Evolutionary conservation across 805 yeast genomes (phyloP).

Genomic region (Yamadazyma tumulicola): DNA sequence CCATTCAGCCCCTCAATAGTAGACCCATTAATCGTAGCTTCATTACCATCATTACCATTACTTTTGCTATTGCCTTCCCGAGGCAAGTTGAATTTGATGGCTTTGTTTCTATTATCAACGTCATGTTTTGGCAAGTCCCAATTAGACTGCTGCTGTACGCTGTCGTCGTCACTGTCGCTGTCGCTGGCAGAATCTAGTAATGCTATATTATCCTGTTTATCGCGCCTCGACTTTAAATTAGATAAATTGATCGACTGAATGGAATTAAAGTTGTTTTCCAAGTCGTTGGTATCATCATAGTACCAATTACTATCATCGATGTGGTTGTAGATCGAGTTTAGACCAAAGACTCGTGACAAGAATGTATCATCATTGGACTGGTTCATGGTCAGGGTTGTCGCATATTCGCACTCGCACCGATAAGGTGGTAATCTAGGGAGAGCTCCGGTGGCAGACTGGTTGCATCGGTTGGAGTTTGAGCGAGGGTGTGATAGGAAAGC

Average conservation of each 20-base stretch:
- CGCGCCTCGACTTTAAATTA: constrained; percentile 8
- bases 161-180: constrained; percentile 5
- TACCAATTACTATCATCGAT: constrained; percentile 36
- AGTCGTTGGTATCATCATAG: constrained; percentile 30
- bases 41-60: constrained; percentile 2
- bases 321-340: constrained; percentile 41
- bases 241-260: constrained; percentile 7
- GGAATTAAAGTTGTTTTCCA: constrained; percentile 15
- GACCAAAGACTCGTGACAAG: constrained; percentile 61
- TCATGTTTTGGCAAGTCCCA: not conserved
- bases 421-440: too few relatives aligned
- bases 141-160: constrained; percentile 1
- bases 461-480: too few relatives aligned
- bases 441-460: too few relatives aligned
- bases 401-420: too few relatives aligned
- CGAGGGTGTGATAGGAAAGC: too few relatives aligned
- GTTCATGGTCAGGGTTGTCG: not conserved
- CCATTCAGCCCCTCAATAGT: constrained; percentile 12
- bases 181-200: constrained; percentile 7
- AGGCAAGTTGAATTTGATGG: not conserved
- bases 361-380: constrained; percentile 44
- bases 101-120: not conserved
- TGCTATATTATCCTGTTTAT: not conserved
- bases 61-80: not conserved
- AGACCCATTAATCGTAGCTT: constrained; percentile 5